phyloP scores from a whole-genome alignment of 2,329 filamentous ascomycete genomes.

The Fusarium sp. region DNA sequence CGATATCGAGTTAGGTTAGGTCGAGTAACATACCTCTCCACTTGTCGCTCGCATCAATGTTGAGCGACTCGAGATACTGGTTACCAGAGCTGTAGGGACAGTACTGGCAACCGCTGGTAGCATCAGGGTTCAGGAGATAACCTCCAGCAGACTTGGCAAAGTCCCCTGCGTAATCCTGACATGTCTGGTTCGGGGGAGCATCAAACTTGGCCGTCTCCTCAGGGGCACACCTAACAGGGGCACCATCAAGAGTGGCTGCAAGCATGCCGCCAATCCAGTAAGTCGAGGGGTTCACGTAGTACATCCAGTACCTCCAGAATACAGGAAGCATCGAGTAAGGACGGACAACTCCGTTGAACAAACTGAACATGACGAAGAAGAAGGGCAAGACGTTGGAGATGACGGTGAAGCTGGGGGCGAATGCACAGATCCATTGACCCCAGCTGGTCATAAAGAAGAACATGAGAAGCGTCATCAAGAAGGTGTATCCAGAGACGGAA shows the following conservation, averaged over 20 bases:
- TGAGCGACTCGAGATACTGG: conserved; percentile 72
- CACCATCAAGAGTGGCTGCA: conserved; percentile 32
- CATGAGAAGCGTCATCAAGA: conserved; percentile 82
- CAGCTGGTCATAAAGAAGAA: conserved; percentile 80
- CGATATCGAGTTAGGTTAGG: not conserved
- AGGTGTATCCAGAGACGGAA: conserved; percentile 77
- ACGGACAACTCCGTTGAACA: conserved; percentile 83
- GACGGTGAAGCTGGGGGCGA: conserved; percentile 82
- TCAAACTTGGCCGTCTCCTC: conserved; percentile 61
- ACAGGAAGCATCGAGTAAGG: conserved; percentile 73
- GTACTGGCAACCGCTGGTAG: conserved; percentile 73
- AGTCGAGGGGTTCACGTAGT: conserved; percentile 37
- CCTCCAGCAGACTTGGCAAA: conserved; percentile 64
- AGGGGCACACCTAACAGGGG: conserved; percentile 55
- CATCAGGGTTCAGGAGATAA: conserved; percentile 72
- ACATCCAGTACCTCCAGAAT: conserved; percentile 65
- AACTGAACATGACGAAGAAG: conserved; percentile 81
- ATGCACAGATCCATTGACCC: conserved; percentile 89
- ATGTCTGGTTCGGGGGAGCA: conserved; percentile 73
- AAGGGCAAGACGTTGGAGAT: conserved; percentile 82
- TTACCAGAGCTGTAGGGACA: conserved; percentile 70
- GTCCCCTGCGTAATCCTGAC: conserved; percentile 70
- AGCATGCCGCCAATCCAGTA: conserved; percentile 40
- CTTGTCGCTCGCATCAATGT: conserved; percentile 67
- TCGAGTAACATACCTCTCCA: conserved; percentile 59